phyloP scores from a whole-genome alignment of 164 flowering plant genomes.

The Akebia trifoliata region DNA sequence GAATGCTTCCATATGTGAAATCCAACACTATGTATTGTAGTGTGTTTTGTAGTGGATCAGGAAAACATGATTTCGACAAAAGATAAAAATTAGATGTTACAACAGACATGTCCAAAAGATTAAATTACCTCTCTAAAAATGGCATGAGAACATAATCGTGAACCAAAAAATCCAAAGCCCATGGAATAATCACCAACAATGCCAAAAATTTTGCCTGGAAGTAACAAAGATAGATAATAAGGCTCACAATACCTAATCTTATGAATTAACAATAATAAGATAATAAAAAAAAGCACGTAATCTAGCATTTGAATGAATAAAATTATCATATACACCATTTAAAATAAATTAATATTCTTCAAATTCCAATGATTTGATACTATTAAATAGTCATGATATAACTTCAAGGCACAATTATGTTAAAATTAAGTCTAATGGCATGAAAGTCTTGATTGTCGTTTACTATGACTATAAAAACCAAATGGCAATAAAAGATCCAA shows the following conservation, averaged over 20 bases:
- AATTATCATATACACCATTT: no score
- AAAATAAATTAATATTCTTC: neutral
- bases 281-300: no score
- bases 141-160: constrained; percentile 98
- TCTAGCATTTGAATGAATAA: no score
- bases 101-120: neutral
- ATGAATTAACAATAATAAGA: no score
- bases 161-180: constrained; percentile 80
- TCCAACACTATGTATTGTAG: no score
- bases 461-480: no score
- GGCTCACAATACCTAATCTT: neutral
- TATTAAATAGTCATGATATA: neutral
- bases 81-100: neutral
- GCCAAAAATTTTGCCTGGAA: constrained; percentile 93
- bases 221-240: constrained; percentile 10
- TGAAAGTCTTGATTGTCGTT: no score
- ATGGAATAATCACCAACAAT: constrained; percentile 65
- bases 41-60: no score
- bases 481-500: no score
- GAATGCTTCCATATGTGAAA: no score
- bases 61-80: neutral
- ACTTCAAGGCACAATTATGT: neutral
- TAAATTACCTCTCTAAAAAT: constrained; percentile 80
- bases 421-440: neutral
- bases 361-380: neutral